Conservation (phyloP, 1,284 basidiomycete species). For the Malassezia arunalokei region DNA sequence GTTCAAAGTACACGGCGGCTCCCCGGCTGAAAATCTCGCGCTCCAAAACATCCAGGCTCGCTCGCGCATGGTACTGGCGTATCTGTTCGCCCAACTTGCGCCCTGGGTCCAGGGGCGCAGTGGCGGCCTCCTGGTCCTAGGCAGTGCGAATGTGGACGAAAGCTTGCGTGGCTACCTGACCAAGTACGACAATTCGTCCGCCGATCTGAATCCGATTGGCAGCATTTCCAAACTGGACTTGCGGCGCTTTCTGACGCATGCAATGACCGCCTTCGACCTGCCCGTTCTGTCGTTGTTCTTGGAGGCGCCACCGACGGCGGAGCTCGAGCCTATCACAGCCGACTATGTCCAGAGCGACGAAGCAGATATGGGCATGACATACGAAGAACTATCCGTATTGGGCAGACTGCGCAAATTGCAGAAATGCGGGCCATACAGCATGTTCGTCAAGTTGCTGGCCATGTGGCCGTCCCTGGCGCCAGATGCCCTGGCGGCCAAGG, state of each 20-base stretch:
- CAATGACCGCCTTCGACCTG: conserved; percentile 63
- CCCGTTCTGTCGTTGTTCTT: conserved; percentile 74
- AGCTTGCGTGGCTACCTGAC: conserved; percentile 82
- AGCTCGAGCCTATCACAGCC: conserved; percentile 87
- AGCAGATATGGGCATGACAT: conserved; percentile 89
- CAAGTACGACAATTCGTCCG: conserved; percentile 71
- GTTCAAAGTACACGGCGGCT: conserved; percentile 79
- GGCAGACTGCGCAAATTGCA: conserved; percentile 87
- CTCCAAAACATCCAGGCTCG: conserved; percentile 96
- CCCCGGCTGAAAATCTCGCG: conserved; percentile 78
- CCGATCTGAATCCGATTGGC: conserved; percentile 96
- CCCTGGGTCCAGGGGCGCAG: conserved; percentile 77
- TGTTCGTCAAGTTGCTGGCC: conserved; percentile 82
- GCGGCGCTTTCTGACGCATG: conserved; percentile 86
- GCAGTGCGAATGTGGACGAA: conserved; percentile 96
- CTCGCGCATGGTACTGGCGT: conserved; percentile 87
- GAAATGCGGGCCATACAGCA: conserved; percentile 92
- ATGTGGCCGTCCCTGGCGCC: conserved; percentile 56
- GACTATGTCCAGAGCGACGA: conserved; percentile 92
- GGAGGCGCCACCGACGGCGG: conserved; percentile 81
- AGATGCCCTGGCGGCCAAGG: conserved; percentile 79
- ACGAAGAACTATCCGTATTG: conserved; percentile 87
- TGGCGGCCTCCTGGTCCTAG: conserved; percentile 82
- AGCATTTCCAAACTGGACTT: conserved; percentile 95
- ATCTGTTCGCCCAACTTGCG: conserved; percentile 88